Base-by-base conservation (phyloP, 2,329 filamentous ascomycete species). In the Teratosphaeria zuluensis region DNA sequence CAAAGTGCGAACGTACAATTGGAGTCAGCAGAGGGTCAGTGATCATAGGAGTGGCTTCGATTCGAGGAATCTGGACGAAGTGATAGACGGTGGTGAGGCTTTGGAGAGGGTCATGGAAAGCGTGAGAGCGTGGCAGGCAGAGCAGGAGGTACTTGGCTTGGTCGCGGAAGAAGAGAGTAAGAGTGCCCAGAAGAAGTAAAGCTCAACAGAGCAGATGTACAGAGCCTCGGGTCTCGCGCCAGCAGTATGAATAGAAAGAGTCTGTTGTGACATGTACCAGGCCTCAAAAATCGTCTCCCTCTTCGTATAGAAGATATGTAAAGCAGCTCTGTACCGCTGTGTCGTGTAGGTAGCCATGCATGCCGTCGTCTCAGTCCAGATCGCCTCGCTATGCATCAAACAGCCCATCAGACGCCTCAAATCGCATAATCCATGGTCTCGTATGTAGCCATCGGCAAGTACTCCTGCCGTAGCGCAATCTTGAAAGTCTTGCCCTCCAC, bases 1-100 rank as follows among this genome's bases (percentile, higher is more conserved):
- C 76, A 99, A 99, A 78, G 87, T 99, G 59, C 81, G 92, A 61
- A 96, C 92, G 0, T 96, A 96, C 74, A 96, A 96, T 72, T 88
- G 79, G 73, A 78, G 79, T 3, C 85, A 89, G 73, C 86, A 91
- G 73, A 80, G 92, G 51, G 92, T 94, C 64, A 95, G 92, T 1
- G 92, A 96, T 69, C 92, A 96, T 74, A 81, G 92, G 48, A 90
- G 87, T 66, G 90, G 88, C 0, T 72, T 88, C 46, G 92, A 92
- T 58, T 81, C 91, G 14, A 85, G 92, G 70, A 89, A 92, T 70
- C 75, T 96, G 61, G 85, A 89, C 55, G 83, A 88, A 68, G 87
- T 96, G n/a, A 78, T 96, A 57, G 82, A 81, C 54, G 92, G 92
- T 3, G 85, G 84, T 12, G 84, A 88, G 59, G 83, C 80, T 11